Conservation (phyloP, 73 alveolate species). For the Effrenium voratum region DNA sequence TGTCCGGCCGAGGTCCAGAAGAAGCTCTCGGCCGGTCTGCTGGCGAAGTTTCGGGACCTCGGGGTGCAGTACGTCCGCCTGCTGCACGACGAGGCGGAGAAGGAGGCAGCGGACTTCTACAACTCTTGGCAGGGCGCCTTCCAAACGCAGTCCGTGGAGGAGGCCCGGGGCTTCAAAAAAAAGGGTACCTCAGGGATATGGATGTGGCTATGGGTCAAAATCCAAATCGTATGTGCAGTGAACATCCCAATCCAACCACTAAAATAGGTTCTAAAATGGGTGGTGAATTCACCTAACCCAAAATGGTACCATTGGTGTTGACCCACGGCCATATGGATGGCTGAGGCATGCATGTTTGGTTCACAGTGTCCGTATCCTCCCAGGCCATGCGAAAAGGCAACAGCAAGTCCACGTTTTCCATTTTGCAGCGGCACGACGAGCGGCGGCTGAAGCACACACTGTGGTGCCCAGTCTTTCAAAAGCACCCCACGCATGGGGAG, state of each 20-base stretch:
- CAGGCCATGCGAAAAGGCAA: constrained; percentile 41
- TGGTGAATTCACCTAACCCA: too few species aligned
- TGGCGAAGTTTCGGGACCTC: constrained; percentile 61
- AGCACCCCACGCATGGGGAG: constrained; percentile 61
- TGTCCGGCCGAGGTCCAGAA: background rate
- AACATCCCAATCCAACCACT: too few species aligned
- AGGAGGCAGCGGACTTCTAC: constrained; percentile 60
- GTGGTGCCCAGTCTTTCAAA: constrained; percentile 78
- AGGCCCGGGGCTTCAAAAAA: too few species aligned
- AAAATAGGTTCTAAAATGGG: too few species aligned
- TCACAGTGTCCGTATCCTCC: too few species aligned
- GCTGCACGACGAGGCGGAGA: constrained; percentile 58
- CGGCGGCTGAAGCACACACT: constrained; percentile 74
- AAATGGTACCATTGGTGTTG: too few species aligned
- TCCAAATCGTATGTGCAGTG: too few species aligned
- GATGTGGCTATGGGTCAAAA: too few species aligned
- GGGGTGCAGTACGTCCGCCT: constrained; percentile 60
- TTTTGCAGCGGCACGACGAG: constrained; percentile 21
- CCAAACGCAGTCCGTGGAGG: constrained; percentile 39
- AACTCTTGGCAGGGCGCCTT: constrained; percentile 93
- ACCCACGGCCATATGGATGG: too few species aligned
- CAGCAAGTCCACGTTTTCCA: constrained; percentile 24
- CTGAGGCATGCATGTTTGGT: too few species aligned
- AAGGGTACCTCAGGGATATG: too few species aligned
- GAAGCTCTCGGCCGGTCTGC: constrained; percentile 31